Conservation (phyloP, 208 protist genomes). For the Cochliopodium minus region DNA sequence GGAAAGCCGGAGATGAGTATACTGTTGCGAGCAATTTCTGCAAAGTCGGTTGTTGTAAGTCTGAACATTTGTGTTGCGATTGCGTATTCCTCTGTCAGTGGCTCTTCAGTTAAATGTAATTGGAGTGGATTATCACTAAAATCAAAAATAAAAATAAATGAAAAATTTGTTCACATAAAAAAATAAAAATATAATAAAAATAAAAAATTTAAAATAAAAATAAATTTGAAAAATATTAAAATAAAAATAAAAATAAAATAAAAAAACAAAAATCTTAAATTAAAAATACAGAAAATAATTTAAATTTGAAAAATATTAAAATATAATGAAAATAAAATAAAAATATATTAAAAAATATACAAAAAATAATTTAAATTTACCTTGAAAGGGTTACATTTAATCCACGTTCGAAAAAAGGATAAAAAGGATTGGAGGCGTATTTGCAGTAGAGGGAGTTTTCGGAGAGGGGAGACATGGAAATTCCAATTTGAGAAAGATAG, state of each 20-base stretch:
- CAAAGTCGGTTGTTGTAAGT: conserved; percentile 83
- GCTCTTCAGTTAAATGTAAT: conserved; percentile 92
- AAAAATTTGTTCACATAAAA: too few species aligned
- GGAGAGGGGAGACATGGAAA: conserved; percentile 94
- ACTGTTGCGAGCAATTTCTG: conserved; percentile 90
- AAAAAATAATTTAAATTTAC: too few species aligned
- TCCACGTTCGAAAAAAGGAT: conserved; percentile 76
- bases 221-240: too few species aligned
- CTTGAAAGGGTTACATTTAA: conserved; percentile 94
- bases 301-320: too few species aligned
- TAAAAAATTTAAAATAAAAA: too few species aligned
- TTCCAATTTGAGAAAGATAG: conserved; percentile 87
- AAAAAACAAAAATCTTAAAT: too few species aligned
- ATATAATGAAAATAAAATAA: too few species aligned
- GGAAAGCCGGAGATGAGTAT: conserved; percentile 82
- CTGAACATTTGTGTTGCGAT: conserved; percentile 89
- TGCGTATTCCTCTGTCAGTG: conserved; percentile 94
- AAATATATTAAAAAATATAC: too few species aligned
- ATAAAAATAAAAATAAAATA: too few species aligned
- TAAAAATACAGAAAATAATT: too few species aligned
- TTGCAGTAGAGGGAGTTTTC: conserved; percentile 94
- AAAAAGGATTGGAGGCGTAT: conserved; percentile 89
- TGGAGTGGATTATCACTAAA: conserved; percentile 73
- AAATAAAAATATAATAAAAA: too few species aligned
- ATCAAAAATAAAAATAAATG: too few species aligned